Base-by-base conservation (phyloP, 2,329 filamentous ascomycete genomes). In the Dendrostoma leiphaemia region DNA sequence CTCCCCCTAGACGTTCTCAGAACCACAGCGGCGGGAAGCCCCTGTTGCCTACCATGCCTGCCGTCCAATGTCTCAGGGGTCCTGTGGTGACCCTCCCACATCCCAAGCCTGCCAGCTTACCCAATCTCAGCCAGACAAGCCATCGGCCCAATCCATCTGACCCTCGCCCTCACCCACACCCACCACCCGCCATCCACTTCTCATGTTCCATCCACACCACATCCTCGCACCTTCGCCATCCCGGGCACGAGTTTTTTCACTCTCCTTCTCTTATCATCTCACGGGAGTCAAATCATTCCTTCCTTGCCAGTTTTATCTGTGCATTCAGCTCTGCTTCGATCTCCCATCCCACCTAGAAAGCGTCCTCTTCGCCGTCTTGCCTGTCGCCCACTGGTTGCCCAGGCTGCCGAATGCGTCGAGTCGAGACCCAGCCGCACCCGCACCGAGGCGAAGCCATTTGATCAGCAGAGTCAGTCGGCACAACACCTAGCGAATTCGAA, bases 341-440 rank as follows among this genome's bases (percentile, higher is more conserved):
- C 5, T 24, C 46, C 6, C 19, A 32, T 29, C 7, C 21, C n/a
- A 9, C 46, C 23, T 21, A 21, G n/a, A 34, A 4, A 5, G 13
- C 32, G 32, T 37, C 23, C 24, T n/a, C 38, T 47, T 12, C 17
- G 43, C 41, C 50, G 12, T 19, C 21, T n/a, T n/a, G n/a, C n/a
- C 46, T 34, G 32, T 46, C 50, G 44, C 26, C n/a, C 34, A 23
- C 50, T 47, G 19, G 35, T 38, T 23, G 23, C 48, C 40, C 41
- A n/a, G 28, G 34, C 50, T 28, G 17, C 50, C 50, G 44, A 40
- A 52, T 52, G 50, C 43, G 41, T 52, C 50, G 43, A 47, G 48
- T 50, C 24, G 46, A 37, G 35, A 29, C 35, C 46, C 34, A 48
- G 24, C 49, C 32, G 41, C 41, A 45, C 23, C 49, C 32, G 41